Conservation (phyloP, 805 yeast genomes). For the Suhomyces prunicola region DNA sequence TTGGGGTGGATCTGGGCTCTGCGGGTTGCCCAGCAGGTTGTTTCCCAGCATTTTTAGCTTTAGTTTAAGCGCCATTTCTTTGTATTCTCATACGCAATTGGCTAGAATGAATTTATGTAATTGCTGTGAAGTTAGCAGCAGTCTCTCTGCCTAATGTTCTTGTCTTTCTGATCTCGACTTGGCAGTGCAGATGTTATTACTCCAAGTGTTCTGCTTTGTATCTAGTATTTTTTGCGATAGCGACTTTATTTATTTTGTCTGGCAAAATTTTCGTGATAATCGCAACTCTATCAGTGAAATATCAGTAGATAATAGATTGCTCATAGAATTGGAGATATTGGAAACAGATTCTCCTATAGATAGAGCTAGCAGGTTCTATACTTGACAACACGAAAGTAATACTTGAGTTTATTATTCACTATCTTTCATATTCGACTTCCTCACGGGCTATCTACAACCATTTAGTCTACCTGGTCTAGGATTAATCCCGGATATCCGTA, state of each 20-base stretch:
- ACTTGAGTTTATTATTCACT: background rate
- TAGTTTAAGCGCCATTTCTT: slow-evolving; percentile 15
- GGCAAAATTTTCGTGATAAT: background rate
- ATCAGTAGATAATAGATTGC: background rate
- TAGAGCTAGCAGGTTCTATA: background rate
- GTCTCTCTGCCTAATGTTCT: too few species aligned
- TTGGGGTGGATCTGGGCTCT: slow-evolving; percentile 6
- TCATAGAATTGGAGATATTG: background rate
- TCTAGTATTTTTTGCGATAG: background rate
- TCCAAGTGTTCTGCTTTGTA: background rate
- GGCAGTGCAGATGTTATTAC: background rate
- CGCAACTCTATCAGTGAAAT: background rate
- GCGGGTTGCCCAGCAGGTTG: slow-evolving; percentile 2
- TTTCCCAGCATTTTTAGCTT: slow-evolving; percentile 12
- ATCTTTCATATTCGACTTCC: background rate
- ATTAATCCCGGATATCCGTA: too few species aligned
- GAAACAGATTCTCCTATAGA: background rate
- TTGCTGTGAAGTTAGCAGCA: too few species aligned
- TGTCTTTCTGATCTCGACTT: background rate
- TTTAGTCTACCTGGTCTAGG: too few species aligned
- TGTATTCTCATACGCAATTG: background rate
- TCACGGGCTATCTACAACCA: background rate
- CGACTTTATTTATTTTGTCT: background rate
- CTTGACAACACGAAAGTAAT: too few species aligned
- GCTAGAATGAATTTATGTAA: background rate